phyloP scores from a whole-genome alignment of 208 protist species.

The Leishmania turanica region DNA sequence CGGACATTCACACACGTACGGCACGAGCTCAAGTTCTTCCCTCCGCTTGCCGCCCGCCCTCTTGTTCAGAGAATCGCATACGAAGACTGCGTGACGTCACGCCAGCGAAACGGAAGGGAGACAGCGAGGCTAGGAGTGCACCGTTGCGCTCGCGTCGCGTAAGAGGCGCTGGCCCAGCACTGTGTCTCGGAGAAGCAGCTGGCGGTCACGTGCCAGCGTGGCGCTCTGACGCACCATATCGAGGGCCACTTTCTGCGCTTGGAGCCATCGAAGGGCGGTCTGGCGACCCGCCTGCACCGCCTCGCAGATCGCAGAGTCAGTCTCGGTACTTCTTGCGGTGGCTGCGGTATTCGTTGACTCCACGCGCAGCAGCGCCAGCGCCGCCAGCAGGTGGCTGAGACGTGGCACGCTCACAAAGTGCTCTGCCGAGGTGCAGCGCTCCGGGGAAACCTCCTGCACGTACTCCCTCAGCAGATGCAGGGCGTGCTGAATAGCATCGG shows the following conservation, averaged over 20 bases:
- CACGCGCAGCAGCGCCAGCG: conserved; percentile 24
- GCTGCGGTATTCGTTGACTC: background rate
- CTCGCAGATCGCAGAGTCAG: background rate
- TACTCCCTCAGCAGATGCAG: conserved; percentile 29
- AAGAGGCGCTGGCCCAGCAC: conserved; percentile 38
- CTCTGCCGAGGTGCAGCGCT: conserved; percentile 36
- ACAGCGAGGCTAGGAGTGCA: background rate
- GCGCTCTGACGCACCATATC: conserved; percentile 26
- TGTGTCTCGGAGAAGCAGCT: conserved; percentile 42
- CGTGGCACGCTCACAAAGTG: conserved; percentile 33
- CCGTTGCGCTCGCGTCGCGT: conserved; percentile 2
- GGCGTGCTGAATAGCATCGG: conserved; percentile 24
- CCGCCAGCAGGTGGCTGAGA: conserved; percentile 28
- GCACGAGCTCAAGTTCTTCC: background rate
- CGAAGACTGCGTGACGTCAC: background rate
- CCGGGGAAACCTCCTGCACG: conserved; percentile 38
- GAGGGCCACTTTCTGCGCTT: conserved; percentile 25
- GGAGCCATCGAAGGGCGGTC: conserved; percentile 21
- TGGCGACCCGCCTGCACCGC: conserved; percentile 9
- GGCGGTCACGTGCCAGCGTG: conserved; percentile 8
- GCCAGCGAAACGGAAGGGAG: background rate
- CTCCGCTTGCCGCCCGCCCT: background rate
- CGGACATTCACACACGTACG: background rate
- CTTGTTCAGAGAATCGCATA: background rate
- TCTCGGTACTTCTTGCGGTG: background rate